Conservation (phyloP, 1,284 basidiomycete genomes). For the Calocybe gambosa region DNA sequence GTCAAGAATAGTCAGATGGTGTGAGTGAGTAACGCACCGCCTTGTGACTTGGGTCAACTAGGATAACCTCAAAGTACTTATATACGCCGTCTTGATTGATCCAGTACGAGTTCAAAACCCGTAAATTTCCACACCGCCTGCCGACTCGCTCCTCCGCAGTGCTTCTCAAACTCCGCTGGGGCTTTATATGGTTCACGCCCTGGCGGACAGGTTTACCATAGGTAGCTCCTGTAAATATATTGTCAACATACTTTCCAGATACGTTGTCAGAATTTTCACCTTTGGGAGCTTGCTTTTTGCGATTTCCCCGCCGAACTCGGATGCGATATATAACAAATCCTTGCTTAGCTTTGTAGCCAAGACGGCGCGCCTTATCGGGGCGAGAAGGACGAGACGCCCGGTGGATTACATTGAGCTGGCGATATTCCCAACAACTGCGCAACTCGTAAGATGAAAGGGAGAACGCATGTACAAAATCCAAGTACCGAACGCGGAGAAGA, state of each 20-base stretch:
- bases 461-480: conserved; percentile 11
- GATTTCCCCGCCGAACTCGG: conserved; percentile 96
- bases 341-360: conserved; percentile 99
- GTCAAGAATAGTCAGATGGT: conserved; percentile 5
- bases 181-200: conserved; percentile 99
- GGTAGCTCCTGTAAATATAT: conserved; percentile 67
- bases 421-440: conserved; percentile 97
- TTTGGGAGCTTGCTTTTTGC: conserved; percentile 98
- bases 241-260: background rate
- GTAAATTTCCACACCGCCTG: conserved; percentile 91
- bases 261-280: conserved; percentile 39
- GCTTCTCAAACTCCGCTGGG: conserved; percentile 89
- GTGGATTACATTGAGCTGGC: conserved; percentile 97
- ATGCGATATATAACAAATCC: conserved; percentile 98
- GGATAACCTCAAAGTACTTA: conserved; percentile 99
- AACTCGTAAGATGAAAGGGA: background rate
- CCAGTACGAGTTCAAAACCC: conserved; percentile 99
- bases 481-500: conserved; percentile 92
- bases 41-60: conserved; percentile 92
- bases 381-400: conserved; percentile 96
- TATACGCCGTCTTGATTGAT: conserved; percentile 99
- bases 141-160: conserved; percentile 99
- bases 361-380: conserved; percentile 97
- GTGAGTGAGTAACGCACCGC: conserved; percentile 53
- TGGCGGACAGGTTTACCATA: conserved; percentile 99